Evolutionary conservation across 192 early-diverging fungal species (phyloP).

Genomic region (Jimgerdemannia lactiflua): DNA sequence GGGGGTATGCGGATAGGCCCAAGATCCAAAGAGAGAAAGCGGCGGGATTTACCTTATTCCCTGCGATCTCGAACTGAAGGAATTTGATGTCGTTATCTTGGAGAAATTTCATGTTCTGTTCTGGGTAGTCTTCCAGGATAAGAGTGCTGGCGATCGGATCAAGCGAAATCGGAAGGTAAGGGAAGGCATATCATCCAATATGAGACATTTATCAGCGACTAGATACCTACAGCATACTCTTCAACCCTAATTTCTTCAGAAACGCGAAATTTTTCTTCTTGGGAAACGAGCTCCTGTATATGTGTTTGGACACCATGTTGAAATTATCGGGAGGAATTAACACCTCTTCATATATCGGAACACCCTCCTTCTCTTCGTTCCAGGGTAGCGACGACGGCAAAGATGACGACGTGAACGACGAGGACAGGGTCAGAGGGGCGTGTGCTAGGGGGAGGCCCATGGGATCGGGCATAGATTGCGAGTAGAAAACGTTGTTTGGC

Average conservation of each 20-base stretch:
- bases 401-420: too few relatives aligned
- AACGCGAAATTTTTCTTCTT: conserved; percentile 92
- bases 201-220: neutral
- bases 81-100: conserved; percentile 74
- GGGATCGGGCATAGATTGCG: too few relatives aligned
- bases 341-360: conserved; percentile 46
- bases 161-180: neutral
- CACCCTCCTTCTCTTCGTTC: too few relatives aligned
- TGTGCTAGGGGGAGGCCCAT: too few relatives aligned
- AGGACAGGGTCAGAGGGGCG: too few relatives aligned
- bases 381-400: too few relatives aligned
- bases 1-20: too few relatives aligned
- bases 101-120: conserved; percentile 84
- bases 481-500: too few relatives aligned
- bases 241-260: conserved; percentile 80
- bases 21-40: neutral
- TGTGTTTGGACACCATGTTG: conserved; percentile 89
- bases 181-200: neutral
- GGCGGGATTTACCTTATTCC: conserved; percentile 75
- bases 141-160: conserved; percentile 60
- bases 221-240: conserved; percentile 75
- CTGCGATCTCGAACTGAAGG: conserved; percentile 86
- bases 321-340: conserved; percentile 94
- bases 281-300: conserved; percentile 95
- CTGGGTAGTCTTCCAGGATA: conserved; percentile 89